Base-by-base conservation (phyloP, 257 asterid genomes). In the Ligustrum vulgare region DNA sequence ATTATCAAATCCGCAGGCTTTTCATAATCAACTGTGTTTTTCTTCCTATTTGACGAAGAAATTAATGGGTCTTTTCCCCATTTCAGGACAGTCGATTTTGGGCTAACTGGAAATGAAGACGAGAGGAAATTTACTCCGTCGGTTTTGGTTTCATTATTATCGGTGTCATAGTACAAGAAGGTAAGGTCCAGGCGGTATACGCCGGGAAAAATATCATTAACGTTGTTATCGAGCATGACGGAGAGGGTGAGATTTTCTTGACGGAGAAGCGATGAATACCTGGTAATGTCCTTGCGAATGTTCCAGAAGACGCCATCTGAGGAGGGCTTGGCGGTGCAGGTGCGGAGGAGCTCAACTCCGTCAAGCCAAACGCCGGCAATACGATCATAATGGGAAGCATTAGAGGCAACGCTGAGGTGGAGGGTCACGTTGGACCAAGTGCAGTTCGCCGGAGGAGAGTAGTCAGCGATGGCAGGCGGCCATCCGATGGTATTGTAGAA, bases 341-440 rank as follows among this genome's bases (percentile, higher is more conserved):
- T 91, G 65, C 98, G 98, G 72, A 94, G 89, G 69, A 94, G 65
- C 85, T 90, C 98, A 7, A 76, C 86, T 8, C 99, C 98, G 73
- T 84, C 58, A 72, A 94, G 91, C 97, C 97, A 92, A 28, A 92
- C 87, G 33, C 91, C 96, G 71, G 96, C 88, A 76, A 92, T 89
- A 66, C 96, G 97, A 49, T 92, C 96, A 78, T 91, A 87, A 69
- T 91, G 92, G 0, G 90, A 81, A 6, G 94, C 97, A 35, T 82
- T 83, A 75, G 91, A 87, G 39, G 91, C 75, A 70, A 76, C 91
- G 22, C 84, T 82, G 89, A 94, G 77, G 20, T 84, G 93, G 36
- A 94, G 82, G 54, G 78, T 75, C 41, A 78, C 96, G 79, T 83
- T 75, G n/a, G 97, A 67, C 98, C 98, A 94, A 0, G 81, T 78